A percentile compares a stretch with the other conserved stretches of the same genome.
Evolutionary conservation across 2,329 filamentous ascomycete genomes (phyloP).

Genomic region (Piedraia hortae): DNA sequence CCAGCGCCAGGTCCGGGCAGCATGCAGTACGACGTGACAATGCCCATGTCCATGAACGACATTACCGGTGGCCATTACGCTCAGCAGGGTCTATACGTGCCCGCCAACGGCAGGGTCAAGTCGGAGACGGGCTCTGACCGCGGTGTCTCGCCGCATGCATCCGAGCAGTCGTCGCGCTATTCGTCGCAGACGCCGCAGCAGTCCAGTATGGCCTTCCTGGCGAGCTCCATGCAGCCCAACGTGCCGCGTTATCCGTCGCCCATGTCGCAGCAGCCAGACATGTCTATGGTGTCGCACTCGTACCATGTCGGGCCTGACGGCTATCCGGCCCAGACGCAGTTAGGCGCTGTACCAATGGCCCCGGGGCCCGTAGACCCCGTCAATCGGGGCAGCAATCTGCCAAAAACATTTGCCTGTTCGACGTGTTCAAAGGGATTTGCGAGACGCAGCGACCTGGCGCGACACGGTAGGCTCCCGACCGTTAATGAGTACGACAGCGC

Average conservation of each 20-base stretch:
- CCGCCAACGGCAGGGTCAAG: conserved; percentile 23
- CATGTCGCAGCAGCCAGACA: conserved; percentile 18
- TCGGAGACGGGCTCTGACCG: conserved; percentile 29
- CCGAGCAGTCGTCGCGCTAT: conserved; percentile 27
- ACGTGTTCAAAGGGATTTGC: conserved; percentile 84
- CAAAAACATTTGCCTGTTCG: conserved; percentile 66
- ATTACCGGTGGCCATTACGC: conserved; percentile 10
- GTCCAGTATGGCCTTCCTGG: conserved; percentile 18
- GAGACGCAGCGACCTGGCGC: conserved; percentile 69
- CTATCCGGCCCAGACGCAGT: conserved; percentile 15
- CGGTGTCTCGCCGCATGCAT: conserved; percentile 26
- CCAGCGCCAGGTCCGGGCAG: conserved; percentile 9
- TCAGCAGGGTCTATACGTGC: conserved; percentile 19
- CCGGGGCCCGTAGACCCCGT: too few species aligned
- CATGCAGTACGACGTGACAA: conserved; percentile 15
- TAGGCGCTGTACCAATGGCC: conserved; percentile 9
- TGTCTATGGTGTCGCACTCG: conserved; percentile 27
- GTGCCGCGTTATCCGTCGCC: conserved; percentile 23
- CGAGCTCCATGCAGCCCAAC: conserved; percentile 17
- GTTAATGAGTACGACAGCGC: conserved; percentile 10
- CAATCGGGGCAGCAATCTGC: conserved; percentile 20
- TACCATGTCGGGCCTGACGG: conserved; percentile 23
- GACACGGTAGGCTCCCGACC: conserved; percentile 40
- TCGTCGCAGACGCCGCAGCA: conserved; percentile 29
- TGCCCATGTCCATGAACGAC: conserved; percentile 10